Evolutionary conservation across 768 basidiomycete species (phyloP), one percentile per base, ranked within the genome.

Genomic region (Mycena chlorophos): DNA sequence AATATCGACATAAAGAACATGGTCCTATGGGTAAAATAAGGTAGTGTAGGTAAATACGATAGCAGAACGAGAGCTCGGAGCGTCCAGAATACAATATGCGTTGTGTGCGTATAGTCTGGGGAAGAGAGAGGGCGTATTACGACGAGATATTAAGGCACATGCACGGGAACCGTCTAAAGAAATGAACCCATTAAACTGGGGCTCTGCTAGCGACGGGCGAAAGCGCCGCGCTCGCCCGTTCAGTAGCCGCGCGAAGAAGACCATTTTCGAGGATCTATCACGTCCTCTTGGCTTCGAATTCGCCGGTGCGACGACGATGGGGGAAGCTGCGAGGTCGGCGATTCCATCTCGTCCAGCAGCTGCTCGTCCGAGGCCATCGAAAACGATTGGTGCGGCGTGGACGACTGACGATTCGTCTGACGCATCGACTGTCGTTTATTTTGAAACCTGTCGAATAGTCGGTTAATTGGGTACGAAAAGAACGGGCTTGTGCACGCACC

Each of bases 381-480:
- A 67, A 80, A 84, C 5, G 81, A 65, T 37, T 80, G 82, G 58
- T 84, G 84, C 27, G 73, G 70, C 55, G 78, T 72, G 47, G 78
- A 76, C 3, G 84, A 74, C 69, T 89, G 87, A 53, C 87, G 83
- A 61, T 83, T 85, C 13, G 86, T 87, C 69, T 90, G 88, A 50
- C 88, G 78, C 86, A 87, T 88, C 6, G 88, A 86, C 67, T 91
- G 89, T 53, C 89, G 77, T 72, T 91, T 91, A 67, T 91, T 91
- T 73, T 91, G 89, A 75, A 91, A 91, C 89, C 89, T 91, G 49
- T 53, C 52, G 63, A 63, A 67, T 48, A 65, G 58, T 56, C 56
- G 50, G 59, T 55, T 51, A 45, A 39, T 34, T 14, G 3, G 49
- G 62, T 61, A 43, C 55, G 61, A 59, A 42, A 49, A 48, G 47